Evolutionary conservation across 495 filamentous ascomycete species (phyloP), one percentile per base, ranked within the genome.

Genomic region (Xylaria palmicola): DNA sequence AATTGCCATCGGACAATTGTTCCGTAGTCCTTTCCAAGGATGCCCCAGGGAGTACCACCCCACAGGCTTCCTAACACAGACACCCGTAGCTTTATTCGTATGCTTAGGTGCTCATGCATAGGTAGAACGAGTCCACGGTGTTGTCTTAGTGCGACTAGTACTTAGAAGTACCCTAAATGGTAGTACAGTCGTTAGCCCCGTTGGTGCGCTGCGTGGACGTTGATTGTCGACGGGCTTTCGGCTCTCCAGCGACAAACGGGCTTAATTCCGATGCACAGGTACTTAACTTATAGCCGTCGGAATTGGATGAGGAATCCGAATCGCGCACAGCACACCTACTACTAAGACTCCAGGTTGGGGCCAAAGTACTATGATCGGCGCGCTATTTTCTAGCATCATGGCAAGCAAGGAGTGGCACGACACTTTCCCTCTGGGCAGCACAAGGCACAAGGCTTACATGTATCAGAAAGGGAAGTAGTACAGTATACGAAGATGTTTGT

Each of bases 301-400:
- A 39, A 44, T 52, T 52, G 29, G 37, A 52, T 52, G 34, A 29
- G 20, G 26, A 15, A 24, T 43, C 47, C 40, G 48, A 60, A 26
- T 39, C 47, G 20, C 41, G 32, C 26, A 36, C 6, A 12, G 26
- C 15, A 41, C 32, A 32, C 10, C 7, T 24, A 52, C 47, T 36
- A 15, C n/a, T n/a, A n/a, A n/a, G 36, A n/a, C 17, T 15, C 32
- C 13, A 17, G 15, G 36, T 19, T 19, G 41, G 19, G 27, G 27
- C 2, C 37, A 40, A 22, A 61, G 30, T 27, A 54, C 8, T 15
- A 37, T 60, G 60, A 51, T 37, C 26, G 43, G 43, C 52, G 60
- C 60, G 60, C 44, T 57, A 62, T 62, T 62, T 62, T 62, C 60
- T 51, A 32, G 22, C 49, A 60, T 53, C n/a, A 8, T 59, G 56